Percentiles rank a stretch among this genome's conserved stretches.
phyloP scores from a whole-genome alignment of 495 filamentous ascomycete genomes.

The Lasiosphaeria hispida region DNA sequence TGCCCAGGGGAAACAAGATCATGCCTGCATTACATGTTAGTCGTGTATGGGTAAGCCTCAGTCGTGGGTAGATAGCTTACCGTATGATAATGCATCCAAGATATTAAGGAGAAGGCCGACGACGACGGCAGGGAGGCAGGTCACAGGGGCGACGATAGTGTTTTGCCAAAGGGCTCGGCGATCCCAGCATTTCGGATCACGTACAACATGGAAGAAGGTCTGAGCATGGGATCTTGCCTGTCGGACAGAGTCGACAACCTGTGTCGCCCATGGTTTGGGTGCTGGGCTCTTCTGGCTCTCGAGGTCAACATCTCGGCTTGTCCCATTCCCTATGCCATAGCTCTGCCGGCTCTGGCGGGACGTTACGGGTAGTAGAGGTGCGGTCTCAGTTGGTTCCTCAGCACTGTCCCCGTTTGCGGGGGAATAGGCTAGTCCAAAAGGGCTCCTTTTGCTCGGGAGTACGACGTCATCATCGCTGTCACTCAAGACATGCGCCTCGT shows the following conservation, averaged over 20 bases:
- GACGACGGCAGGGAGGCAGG: constrained; percentile 77
- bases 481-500: constrained; percentile 21
- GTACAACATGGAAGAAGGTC: constrained; percentile 18
- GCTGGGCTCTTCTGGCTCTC: constrained; percentile 40
- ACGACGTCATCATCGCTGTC: constrained; percentile 26
- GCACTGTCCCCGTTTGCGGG: constrained; percentile 7
- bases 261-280: constrained; percentile 19
- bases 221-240: constrained; percentile 6
- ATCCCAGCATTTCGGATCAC: constrained; percentile 73
- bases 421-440: not conserved
- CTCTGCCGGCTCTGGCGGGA: constrained; percentile 24
- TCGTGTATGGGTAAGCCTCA: constrained; percentile 12
- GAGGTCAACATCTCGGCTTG: constrained; percentile 31
- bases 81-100: constrained; percentile 91
- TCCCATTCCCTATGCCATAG: constrained; percentile 22
- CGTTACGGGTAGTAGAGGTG: constrained; percentile 35
- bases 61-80: constrained; percentile 39
- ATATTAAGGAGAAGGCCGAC: constrained; percentile 89
- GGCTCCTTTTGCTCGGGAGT: too few relatives aligned
- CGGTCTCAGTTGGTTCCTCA: constrained; percentile 31
- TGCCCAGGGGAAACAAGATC: constrained; percentile 91
- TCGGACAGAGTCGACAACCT: constrained; percentile 10
- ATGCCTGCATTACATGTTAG: constrained; percentile 53
- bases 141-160: constrained; percentile 62
- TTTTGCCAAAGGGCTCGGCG: constrained; percentile 59